Evolutionary conservation across 1,284 basidiomycete species (phyloP), one percentile per base, ranked within the genome.

Genomic region (Rhodotorula sp.): DNA sequence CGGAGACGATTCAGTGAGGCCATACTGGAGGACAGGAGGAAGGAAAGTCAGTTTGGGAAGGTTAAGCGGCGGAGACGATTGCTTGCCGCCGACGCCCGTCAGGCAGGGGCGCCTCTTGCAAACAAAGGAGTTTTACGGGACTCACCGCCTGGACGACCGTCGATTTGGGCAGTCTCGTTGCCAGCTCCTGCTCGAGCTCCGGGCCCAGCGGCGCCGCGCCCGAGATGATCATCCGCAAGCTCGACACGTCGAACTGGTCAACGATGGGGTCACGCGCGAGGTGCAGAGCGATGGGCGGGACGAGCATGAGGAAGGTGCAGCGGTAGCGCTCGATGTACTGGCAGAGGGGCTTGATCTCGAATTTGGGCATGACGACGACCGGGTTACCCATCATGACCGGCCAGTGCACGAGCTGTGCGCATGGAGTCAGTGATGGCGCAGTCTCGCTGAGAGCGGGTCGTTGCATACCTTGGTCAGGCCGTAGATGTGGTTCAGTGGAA

Each of bases 201-300:
- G 83, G 83, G 2, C 90, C 88, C 12, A 94, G 84, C 1, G 93
- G 92, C 3, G 94, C 94, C 0, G 92, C 94, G 10, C 91, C 93
- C 2, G 88, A 90, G 75, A 88, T 85, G 61, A 94, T 78, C 12
- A 86, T 81, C 36, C 84, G 81, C 22, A 96, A 80, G 2, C 86
- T 86, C 8, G 84, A 86, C 62, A 94, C 73, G 78, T 94, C 85
- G 80, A 90, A 90, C 80, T 90, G 86, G 59, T 87, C 85, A 2
- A 90, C 85, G n/a, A 86, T 88, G 84, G 82, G 80, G 58, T 82
- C 82, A 70, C 84, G 87, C 1, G 88, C 84, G 36, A 94, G 84
- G 2, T 87, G 84, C 12, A 96, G 88, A 9, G 94, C 83, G 59
- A 97, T 88, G 0, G 94, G 94, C 0, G 94, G 94, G 0, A 96